These are phyloP conservation scores for Eurotiales sp. DNA, from an alignment of 2,329 filamentous ascomycete genomes.

Conservation along the genomic window DNA sequence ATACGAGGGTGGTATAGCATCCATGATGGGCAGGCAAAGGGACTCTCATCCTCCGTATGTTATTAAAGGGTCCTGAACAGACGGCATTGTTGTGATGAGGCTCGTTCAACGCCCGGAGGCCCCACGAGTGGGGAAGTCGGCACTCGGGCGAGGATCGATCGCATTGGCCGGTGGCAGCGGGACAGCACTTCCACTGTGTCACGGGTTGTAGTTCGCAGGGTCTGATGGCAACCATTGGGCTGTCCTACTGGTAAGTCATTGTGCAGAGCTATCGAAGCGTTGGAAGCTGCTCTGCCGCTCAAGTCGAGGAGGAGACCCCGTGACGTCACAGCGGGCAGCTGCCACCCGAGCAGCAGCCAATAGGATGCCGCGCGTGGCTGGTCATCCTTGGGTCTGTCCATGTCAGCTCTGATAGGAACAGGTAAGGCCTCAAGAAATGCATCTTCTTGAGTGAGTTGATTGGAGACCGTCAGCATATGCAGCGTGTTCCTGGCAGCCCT, in stretches of 20 bases:
- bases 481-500: too few relatives aligned
- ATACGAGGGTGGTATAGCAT: constrained; percentile 59
- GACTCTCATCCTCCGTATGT: background rate
- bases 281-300: too few relatives aligned
- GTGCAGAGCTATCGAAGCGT: too few relatives aligned
- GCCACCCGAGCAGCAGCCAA: too few relatives aligned
- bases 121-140: background rate
- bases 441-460: too few relatives aligned
- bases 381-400: too few relatives aligned
- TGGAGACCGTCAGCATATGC: too few relatives aligned
- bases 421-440: background rate
- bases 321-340: too few relatives aligned
- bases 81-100: background rate
- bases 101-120: too few relatives aligned
- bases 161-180: background rate
- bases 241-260: background rate
- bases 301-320: background rate
- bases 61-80: background rate
- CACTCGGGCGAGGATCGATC: background rate
- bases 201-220: too few relatives aligned
- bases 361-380: too few relatives aligned
- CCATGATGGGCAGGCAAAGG: constrained; percentile 39
- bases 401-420: too few relatives aligned
- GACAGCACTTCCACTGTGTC: background rate
- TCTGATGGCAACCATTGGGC: background rate